A percentile compares a stretch with the other conserved stretches of the same genome.
Evolutionary conservation across 2,329 filamentous ascomycete species (phyloP).

Genomic region (Colletotrichum spinosum): DNA sequence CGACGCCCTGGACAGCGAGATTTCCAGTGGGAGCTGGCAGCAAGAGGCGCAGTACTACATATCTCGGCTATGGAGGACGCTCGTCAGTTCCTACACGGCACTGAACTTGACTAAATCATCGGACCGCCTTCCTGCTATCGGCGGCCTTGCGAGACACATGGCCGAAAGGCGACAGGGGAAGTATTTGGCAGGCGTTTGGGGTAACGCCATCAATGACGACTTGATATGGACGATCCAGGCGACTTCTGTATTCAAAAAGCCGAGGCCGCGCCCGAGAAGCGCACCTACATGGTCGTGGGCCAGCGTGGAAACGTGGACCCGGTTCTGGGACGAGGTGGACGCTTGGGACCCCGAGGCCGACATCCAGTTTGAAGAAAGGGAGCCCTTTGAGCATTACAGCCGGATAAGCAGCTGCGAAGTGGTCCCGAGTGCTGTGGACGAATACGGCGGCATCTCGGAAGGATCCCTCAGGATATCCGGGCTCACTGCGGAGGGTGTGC

Average conservation of each 20-base stretch:
- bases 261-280: not conserved
- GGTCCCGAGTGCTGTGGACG: not conserved
- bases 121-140: constrained; percentile 1
- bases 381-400: not conserved
- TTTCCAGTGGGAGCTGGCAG: not conserved
- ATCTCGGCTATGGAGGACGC: not conserved
- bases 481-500: not conserved
- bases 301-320: not conserved
- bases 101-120: not conserved
- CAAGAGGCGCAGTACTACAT: not conserved
- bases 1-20: not conserved
- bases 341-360: not conserved
- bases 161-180: not conserved
- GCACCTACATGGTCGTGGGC: not conserved
- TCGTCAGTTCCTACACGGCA: constrained; percentile 1
- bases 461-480: not conserved
- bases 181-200: not conserved
- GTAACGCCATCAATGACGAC: not conserved
- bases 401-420: not conserved
- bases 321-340: not conserved
- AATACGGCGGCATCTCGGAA: not conserved
- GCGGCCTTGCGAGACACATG: not conserved
- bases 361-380: not conserved
- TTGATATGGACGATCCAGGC: not conserved
- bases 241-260: not conserved